Conservation (phyloP, 257 asterid species). For the Cinchona pubescens region DNA sequence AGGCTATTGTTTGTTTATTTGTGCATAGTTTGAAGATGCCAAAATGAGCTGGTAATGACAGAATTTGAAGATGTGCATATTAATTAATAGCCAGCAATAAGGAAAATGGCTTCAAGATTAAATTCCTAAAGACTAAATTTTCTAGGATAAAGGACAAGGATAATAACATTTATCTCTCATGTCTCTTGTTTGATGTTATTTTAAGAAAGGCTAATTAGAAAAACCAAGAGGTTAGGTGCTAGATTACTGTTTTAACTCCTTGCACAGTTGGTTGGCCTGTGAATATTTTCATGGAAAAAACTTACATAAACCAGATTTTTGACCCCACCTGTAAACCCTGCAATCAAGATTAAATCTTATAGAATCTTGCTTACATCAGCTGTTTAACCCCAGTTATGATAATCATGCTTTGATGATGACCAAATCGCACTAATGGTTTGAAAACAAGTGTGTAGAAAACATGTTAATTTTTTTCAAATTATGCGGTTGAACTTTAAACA, state of each 20-base stretch:
- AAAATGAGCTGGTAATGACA: background rate
- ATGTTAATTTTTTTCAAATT: too few relatives aligned
- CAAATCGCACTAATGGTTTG: too few relatives aligned
- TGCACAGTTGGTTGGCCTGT: slow-evolving; percentile 1
- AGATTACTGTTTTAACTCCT: background rate
- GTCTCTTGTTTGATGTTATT: background rate
- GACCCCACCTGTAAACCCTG: too few relatives aligned
- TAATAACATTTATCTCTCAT: background rate
- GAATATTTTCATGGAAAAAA: too few relatives aligned
- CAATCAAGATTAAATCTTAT: too few relatives aligned
- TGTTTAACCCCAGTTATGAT: too few relatives aligned
- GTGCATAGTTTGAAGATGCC: background rate
- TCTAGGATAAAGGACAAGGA: background rate
- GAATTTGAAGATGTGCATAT: background rate
- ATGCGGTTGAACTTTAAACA: too few relatives aligned
- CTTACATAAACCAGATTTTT: too few relatives aligned
- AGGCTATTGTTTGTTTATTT: background rate
- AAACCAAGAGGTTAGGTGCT: background rate
- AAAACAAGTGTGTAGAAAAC: too few relatives aligned
- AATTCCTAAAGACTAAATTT: background rate
- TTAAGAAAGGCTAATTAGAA: background rate
- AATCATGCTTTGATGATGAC: too few relatives aligned
- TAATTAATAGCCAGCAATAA: background rate
- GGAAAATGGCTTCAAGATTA: background rate
- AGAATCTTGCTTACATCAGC: too few relatives aligned